Conservation (phyloP, 2,329 filamentous ascomycete genomes). For the Ophiocordyceps camponoti-leonardi region DNA sequence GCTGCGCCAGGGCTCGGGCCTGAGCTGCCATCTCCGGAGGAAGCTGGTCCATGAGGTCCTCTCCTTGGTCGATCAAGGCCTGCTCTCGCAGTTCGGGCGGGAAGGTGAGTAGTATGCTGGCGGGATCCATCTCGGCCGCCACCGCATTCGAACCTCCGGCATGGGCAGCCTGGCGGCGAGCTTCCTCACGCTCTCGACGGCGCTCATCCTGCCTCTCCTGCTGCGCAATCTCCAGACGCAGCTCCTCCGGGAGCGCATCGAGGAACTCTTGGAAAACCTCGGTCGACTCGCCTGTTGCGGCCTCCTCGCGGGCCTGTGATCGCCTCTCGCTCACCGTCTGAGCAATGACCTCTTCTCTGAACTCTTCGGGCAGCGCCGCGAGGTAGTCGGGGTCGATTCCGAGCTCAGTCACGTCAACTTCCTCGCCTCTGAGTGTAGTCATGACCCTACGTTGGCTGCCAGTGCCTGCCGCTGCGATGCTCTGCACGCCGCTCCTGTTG, state of each 20-base stretch:
- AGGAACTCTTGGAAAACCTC: conserved; percentile 90
- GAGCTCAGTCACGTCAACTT: conserved; percentile 84
- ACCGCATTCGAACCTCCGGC: conserved; percentile 32
- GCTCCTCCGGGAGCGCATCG: conserved; percentile 76
- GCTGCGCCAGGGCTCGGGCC: conserved; percentile 50
- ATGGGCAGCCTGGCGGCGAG: conserved; percentile 46
- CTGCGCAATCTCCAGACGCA: conserved; percentile 78
- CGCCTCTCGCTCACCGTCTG: conserved; percentile 73
- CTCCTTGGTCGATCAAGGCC: conserved; percentile 80
- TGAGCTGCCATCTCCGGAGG: conserved; percentile 77
- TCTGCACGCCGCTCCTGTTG: conserved; percentile 12
- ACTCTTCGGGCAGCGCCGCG: conserved; percentile 90
- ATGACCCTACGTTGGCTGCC: conserved; percentile 40
- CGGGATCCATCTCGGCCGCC: conserved; percentile 70
- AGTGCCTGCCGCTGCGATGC: not conserved
- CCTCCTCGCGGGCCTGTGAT: conserved; percentile 54
- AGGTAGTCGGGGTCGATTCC: conserved; percentile 92
- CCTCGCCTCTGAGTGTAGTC: conserved; percentile 70
- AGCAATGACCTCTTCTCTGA: conserved; percentile 90
- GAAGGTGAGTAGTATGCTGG: conserved; percentile 81
- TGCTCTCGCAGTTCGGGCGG: conserved; percentile 71
- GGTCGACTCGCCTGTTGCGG: conserved; percentile 53
- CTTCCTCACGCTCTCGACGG: conserved; percentile 69
- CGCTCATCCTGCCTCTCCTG: conserved; percentile 82
- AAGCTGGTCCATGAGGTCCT: conserved; percentile 68